These are phyloP conservation scores for Amaranthus cruentus DNA, from an alignment of 148 eudicot species.

Conservation along the genomic window DNA sequence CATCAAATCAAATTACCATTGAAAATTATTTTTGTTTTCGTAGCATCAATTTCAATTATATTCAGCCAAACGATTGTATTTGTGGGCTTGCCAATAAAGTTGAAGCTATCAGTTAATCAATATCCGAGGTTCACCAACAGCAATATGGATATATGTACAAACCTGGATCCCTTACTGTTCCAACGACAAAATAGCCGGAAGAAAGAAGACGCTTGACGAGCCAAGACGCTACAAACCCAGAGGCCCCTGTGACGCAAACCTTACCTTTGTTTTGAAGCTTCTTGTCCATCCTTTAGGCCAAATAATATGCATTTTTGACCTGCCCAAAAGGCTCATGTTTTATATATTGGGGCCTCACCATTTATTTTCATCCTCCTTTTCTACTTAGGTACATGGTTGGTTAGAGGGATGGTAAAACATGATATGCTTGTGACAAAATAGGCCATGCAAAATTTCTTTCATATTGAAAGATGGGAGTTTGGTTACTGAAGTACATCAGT, in stretches of 20 bases:
- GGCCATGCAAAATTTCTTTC: constrained; percentile 7
- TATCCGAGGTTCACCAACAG: neutral
- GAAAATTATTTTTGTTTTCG: neutral
- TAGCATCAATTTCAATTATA: no score
- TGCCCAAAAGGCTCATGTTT: neutral
- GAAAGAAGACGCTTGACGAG: constrained; percentile 67
- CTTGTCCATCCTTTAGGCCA: constrained; percentile 24
- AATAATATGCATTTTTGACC: neutral
- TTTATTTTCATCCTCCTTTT: neutral
- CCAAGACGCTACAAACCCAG: constrained; percentile 93
- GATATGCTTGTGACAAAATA: constrained; percentile 2
- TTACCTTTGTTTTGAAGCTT: constrained; percentile 33
- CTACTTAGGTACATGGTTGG: constrained; percentile 1
- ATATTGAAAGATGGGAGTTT: neutral
- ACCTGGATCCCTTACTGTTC: constrained; percentile 92
- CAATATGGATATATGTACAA: neutral
- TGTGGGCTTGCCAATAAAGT: no score
- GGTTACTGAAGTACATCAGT: no score
- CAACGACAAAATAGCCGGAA: constrained; percentile 67
- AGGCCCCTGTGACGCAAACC: constrained; percentile 93
- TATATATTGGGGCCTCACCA: constrained; percentile 11
- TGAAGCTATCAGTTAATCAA: no score
- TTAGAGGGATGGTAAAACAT: constrained; percentile 21
- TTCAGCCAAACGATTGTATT: no score
- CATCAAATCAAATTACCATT: neutral